phyloP scores from a whole-genome alignment of 2,329 filamentous ascomycete species.

The Arachnopeziza araneosa region DNA sequence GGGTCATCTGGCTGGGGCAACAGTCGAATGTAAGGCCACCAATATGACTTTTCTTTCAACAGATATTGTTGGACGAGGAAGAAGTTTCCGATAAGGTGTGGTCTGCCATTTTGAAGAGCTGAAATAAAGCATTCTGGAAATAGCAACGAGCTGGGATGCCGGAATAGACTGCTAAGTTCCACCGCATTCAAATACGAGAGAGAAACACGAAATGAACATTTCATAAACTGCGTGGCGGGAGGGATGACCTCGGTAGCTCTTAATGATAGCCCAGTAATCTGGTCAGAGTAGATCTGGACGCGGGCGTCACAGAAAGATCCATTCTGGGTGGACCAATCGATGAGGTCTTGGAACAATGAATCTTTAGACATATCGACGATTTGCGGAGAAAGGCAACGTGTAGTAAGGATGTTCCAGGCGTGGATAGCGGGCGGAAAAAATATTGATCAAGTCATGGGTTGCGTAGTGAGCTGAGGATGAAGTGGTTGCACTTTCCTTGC shows the following conservation, averaged over 20 bases:
- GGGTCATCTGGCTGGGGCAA: conserved; percentile 56
- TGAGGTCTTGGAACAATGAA: neutral
- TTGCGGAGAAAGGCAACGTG: neutral
- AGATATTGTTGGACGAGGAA: conserved; percentile 66
- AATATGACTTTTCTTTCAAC: conserved; percentile 51
- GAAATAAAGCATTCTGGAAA: conserved; percentile 48
- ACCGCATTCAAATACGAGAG: conserved; percentile 56
- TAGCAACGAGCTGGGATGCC: conserved; percentile 14
- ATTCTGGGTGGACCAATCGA: neutral
- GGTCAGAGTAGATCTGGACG: conserved; percentile 48
- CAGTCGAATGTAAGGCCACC: conserved; percentile 61
- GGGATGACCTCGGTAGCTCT: conserved; percentile 22
- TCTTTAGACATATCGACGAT: neutral
- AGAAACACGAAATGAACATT: conserved; percentile 46
- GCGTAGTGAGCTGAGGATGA: no score
- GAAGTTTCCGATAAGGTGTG: conserved; percentile 60
- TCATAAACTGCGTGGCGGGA: conserved; percentile 37
- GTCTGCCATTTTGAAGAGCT: conserved; percentile 34
- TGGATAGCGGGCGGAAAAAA: neutral
- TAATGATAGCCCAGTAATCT: conserved; percentile 48
- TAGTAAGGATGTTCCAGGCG: neutral
- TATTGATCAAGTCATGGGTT: no score
- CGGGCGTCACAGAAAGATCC: conserved; percentile 37
- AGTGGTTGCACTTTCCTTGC: no score
- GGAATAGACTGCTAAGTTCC: conserved; percentile 28